Base-by-base conservation (phyloP, 1,139 yeast species). In the Pichia norvegensis region DNA sequence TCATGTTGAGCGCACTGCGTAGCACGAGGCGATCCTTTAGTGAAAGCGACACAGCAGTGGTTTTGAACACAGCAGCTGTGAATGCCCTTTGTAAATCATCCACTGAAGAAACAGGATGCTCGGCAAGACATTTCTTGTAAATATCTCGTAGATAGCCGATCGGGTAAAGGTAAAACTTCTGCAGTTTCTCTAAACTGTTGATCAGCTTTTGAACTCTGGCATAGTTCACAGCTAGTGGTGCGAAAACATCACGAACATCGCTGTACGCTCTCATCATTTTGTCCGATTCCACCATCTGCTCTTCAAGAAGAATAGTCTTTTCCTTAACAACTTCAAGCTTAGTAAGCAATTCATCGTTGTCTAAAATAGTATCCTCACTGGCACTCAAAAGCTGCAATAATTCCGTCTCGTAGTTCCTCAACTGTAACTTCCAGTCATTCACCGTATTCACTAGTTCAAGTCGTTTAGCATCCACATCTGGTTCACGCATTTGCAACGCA, bases 391-490 rank as follows among this genome's bases (percentile, higher is more conserved):
- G 73, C 10, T 68, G 65, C 48, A 90, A 67, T 8, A 90, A 68
- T 14, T 74, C 72, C n/a, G 71, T 67, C 55, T 88, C 96, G 23
- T 86, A 69, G 1, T 60, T 60, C 35, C 74, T 70, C 44, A 90
- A 63, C 27, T 72, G 74, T 1, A 71, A 69, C 47, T 71, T 73
- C 56, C 80, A 84, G 46, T 79, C 82, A 10, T 82, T 75, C 53
- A 79, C 55, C 9, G 46, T 49, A 42, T 70, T 67, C 47, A 88
- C 67, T 5, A 90, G 67, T 35, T 76, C 79, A 1, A 67, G 55
- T 46, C 92, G 70, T 57, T 79, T 73, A 14, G 60, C 57, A 50
- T 85, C 90, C 16, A 85, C 63, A 13, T 81, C 92, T 0, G 97
- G 95, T 27, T 75, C 68, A 48, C 78, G 76, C 8, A 67, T 64